Percentiles rank a stretch among this genome's conserved stretches.
Conservation (phyloP, 805 yeast genomes). For the Isabelozyma pseudorhagii region DNA sequence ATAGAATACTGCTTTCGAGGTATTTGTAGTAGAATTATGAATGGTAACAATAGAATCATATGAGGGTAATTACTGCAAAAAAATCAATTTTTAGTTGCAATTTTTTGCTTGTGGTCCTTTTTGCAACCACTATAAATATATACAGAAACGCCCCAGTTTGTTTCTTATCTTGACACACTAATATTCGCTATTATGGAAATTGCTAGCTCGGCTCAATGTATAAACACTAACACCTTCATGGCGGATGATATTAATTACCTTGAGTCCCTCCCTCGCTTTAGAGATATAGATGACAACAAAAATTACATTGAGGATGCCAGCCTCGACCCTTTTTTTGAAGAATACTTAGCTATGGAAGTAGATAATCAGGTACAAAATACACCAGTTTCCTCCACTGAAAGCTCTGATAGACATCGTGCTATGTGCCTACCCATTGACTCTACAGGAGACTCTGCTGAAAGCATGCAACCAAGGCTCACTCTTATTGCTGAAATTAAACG, state of each 20-base stretch:
- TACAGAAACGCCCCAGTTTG: not conserved
- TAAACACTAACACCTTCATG: not conserved
- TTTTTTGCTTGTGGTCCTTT: not conserved
- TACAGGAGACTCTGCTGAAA: too few species aligned
- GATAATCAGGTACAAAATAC: too few species aligned
- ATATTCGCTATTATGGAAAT: not conserved
- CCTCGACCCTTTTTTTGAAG: not conserved
- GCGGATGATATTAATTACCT: not conserved
- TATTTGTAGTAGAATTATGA: too few species aligned
- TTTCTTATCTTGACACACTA: not conserved
- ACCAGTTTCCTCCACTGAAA: too few species aligned
- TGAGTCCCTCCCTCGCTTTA: not conserved
- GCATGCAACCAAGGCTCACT: too few species aligned
- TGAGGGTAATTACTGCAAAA: too few species aligned
- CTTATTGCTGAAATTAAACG: too few species aligned
- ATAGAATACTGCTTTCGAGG: too few species aligned
- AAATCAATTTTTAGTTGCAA: not conserved
- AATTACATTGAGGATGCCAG: not conserved
- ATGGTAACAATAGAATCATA: too few species aligned
- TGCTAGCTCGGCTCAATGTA: not conserved
- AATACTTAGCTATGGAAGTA: too few species aligned
- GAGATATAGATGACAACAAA: not conserved
- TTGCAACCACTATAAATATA: not conserved
- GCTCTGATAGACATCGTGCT: too few species aligned
- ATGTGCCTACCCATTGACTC: too few species aligned